Base-by-base conservation (phyloP, 768 basidiomycete species). In the Omphalotus guepiniiformis region DNA sequence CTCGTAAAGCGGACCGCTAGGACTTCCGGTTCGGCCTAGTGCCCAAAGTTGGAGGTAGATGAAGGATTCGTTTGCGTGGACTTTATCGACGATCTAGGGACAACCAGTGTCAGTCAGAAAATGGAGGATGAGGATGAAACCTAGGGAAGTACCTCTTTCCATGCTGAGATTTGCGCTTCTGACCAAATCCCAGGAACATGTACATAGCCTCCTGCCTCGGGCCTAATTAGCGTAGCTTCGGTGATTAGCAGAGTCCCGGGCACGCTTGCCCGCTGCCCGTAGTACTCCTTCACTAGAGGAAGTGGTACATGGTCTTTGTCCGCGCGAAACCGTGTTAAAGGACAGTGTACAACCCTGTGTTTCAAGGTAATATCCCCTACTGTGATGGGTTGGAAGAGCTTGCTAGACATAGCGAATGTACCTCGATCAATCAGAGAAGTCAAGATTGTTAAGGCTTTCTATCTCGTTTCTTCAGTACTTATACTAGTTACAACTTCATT, bases 11-110 rank as follows among this genome's bases (percentile, higher is more conserved):
- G 82, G 62, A 28, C 66, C 39, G 0, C 56, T 52, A 16, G 61
- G 51, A 19, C 58, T 41, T 4, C 73, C 74, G 0, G 64, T 55
- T 83, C 3, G 80, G 83, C 74, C 78, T 1, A 79, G 54, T 1
- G 80, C 79, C 64, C 77, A 76, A 3, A 78, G 65, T 55, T 83
- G 80, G 15, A 69, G 32, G 58, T 65, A 75, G 38, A 79, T 71
- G 57, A 62, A 65, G 2, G 59, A 63, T 7, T 45, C 50, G 5
- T 44, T 45, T 5, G 65, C 68, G 55, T 80, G 79, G 0, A 79
- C 76, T 0, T 66, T 67, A 8, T 73, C 70, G 23, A 69, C 71
- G 16, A 82, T 57, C 69, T 70, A 27, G 6, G 11, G 16, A n/a
- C n/a, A n/a, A n/a, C n/a, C n/a, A n/a, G n/a, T n/a, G 30, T n/a